Evolutionary conservation across 805 yeast species (phyloP).

Genomic region (Debaryomyces castellii): DNA sequence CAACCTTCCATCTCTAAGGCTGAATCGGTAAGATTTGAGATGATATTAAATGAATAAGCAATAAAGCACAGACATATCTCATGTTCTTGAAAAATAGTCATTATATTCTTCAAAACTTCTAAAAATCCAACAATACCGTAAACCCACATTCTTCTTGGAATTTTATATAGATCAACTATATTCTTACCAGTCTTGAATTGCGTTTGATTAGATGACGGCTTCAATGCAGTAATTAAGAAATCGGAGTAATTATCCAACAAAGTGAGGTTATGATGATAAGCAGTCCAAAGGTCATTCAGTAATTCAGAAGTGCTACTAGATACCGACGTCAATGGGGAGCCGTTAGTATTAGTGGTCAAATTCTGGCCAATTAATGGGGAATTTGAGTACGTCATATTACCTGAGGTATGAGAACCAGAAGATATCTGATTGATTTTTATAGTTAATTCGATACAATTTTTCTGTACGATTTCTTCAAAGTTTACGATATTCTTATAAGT

Average conservation of each 20-base stretch:
- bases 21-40: constrained; percentile 54
- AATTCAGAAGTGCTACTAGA: constrained; percentile 46
- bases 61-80: constrained; percentile 77
- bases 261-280: constrained; percentile 65
- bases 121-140: constrained; percentile 80
- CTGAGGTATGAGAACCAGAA: constrained; percentile 29
- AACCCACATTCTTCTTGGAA: constrained; percentile 80
- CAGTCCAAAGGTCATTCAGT: constrained; percentile 65
- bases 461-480: constrained; percentile 67
- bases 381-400: constrained; percentile 8
- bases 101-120: constrained; percentile 73
- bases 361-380: constrained; percentile 11
- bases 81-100: constrained; percentile 71
- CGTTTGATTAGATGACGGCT: constrained; percentile 51
- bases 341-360: constrained; percentile 13
- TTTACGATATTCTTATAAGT: constrained; percentile 69
- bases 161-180: constrained; percentile 72
- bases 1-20: constrained; percentile 59
- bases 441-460: constrained; percentile 62
- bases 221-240: constrained; percentile 66
- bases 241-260: constrained; percentile 71
- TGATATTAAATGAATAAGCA: constrained; percentile 65
- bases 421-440: constrained; percentile 44
- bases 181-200: constrained; percentile 73
- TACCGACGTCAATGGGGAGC: constrained; percentile 13